A percentile compares a stretch with the other conserved stretches of the same genome.
Evolutionary conservation across 2,329 filamentous ascomycete species (phyloP).

Genomic region (Dactylellina cionopaga): DNA sequence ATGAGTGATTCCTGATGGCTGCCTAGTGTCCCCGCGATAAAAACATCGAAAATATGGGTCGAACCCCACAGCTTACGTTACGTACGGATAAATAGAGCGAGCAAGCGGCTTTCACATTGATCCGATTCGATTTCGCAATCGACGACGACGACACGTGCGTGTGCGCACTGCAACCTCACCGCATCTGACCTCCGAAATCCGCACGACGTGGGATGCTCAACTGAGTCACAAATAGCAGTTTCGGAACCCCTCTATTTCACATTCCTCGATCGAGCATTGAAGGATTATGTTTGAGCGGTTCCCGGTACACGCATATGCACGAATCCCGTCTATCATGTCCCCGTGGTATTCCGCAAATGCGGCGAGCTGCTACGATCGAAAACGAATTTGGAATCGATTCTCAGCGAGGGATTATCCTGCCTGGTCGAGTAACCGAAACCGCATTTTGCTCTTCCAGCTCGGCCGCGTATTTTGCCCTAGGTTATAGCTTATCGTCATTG

Average conservation of each 20-base stretch:
- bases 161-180: neutral
- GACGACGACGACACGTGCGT: neutral
- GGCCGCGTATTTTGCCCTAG: neutral
- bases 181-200: conserved; percentile 3
- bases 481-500: no score
- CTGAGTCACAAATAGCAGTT: conserved; percentile 36
- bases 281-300: neutral
- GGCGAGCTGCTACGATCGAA: neutral
- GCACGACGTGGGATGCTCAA: neutral
- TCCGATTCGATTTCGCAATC: neutral
- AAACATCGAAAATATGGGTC: no score
- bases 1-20: no score
- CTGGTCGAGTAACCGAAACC: neutral
- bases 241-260: conserved; percentile 14
- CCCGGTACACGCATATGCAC: neutral
- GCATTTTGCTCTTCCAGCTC: no score
- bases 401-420: neutral
- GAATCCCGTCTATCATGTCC: neutral
- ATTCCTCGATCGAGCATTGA: neutral
- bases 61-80: no score
- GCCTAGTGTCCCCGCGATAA: no score
- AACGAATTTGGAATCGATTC: conserved; percentile 6
- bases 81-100: no score
- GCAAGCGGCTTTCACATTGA: no score
- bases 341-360: neutral